Evolutionary conservation across 768 basidiomycete genomes (phyloP).

Genomic region (Trametes sanguinea): DNA sequence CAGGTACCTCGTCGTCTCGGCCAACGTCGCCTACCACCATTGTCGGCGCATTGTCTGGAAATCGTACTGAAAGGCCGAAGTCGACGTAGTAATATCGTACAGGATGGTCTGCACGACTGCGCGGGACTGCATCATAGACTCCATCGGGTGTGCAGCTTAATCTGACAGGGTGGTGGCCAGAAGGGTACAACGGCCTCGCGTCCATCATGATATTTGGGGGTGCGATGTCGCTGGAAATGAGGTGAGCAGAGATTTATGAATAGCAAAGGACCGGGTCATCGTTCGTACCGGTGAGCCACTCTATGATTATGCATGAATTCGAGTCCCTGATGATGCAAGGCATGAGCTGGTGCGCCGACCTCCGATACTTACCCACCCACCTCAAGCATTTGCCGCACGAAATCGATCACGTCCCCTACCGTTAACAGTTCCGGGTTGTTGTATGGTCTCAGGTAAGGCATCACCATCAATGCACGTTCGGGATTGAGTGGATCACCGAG

Average conservation of each 20-base stretch:
- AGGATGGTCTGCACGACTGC: slow-evolving; percentile 36
- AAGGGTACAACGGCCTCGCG: slow-evolving; percentile 17
- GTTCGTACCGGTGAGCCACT: slow-evolving; percentile 33
- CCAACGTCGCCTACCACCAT: too few relatives aligned
- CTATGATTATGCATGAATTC: slow-evolving; percentile 27
- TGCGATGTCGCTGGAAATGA: slow-evolving; percentile 22
- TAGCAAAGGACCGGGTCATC: background rate
- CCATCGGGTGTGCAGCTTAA: slow-evolving; percentile 36
- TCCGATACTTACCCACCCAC: background rate
- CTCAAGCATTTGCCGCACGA: slow-evolving; percentile 22
- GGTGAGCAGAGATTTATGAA: background rate
- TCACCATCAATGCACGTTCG: slow-evolving; percentile 23
- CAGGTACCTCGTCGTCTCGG: too few relatives aligned
- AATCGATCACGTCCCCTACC: slow-evolving; percentile 25
- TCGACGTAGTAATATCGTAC: too few relatives aligned
- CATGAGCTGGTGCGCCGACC: too few relatives aligned
- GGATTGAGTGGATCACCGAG: slow-evolving; percentile 21
- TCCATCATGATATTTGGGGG: slow-evolving; percentile 29
- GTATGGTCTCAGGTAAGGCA: slow-evolving; percentile 30
- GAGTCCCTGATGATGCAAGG: slow-evolving; percentile 24
- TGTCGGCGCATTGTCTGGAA: too few relatives aligned
- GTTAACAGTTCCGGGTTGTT: slow-evolving; percentile 30
- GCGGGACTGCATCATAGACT: slow-evolving; percentile 30
- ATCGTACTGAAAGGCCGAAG: too few relatives aligned
- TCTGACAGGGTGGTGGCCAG: slow-evolving; percentile 29